Evolutionary conservation across 108 stramenopile species (phyloP), one percentile per base, ranked within the genome.

Genomic region (Nitzschia sp.): DNA sequence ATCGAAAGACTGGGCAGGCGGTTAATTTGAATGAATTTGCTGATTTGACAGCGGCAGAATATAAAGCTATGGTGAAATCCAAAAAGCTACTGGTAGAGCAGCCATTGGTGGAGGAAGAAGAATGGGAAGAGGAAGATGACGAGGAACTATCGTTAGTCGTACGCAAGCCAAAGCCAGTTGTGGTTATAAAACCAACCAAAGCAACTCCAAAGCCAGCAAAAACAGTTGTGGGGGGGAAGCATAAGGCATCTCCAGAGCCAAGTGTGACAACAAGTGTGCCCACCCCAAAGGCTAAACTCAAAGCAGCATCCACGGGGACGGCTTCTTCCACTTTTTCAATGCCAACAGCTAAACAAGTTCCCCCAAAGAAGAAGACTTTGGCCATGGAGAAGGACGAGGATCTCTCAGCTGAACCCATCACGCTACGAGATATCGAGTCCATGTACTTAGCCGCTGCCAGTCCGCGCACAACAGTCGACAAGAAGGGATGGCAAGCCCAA

Each of bases 31-130:
- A 94, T 64, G 89, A 91, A 62, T 90, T 68, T 67, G 93, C 86
- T 4, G 93, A 94, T 54, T 86, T 76, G 64, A 85, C 90, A 0
- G 90, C 84, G 46, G 87, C 76, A 29, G 90, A 94, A 77, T 94
- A 85, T 68, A 33, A 81, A 59, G 75, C 74, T 21, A 9, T 51
- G 21, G 4, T 51, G 21, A 8, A 51, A 19, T 11, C 38, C n/a
- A 13, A 42, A 13, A 13, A 42, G 38, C 9, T 9, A 13, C 9
- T 42, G 38, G 38, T 13, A 42, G 6, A 42, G 9, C 13, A 42
- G 9, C 38, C 13, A 6, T 13, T 42, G 9, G 38, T 6, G 38
- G 38, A 13, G 6, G 38, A 42, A 42, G 13, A 6, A 42, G 13
- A 42, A 42, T 9, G 38, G 38, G 13, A 42, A 9, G 38, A 42